Conservation (phyloP, 176 grass and related monocot species). For the Pontederia paniculata region DNA sequence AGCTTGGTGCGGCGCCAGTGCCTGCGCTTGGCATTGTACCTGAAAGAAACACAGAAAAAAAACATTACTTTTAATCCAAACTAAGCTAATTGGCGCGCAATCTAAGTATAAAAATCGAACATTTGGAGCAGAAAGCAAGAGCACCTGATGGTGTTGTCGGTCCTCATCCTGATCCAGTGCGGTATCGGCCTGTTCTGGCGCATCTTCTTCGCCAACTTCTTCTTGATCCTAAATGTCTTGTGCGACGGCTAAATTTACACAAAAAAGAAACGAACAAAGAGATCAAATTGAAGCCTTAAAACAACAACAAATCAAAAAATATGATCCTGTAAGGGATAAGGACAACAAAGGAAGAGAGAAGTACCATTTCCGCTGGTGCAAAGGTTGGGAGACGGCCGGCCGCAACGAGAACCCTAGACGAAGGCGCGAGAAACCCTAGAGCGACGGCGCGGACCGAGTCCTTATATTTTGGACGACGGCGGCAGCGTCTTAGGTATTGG, state of each 20-base stretch:
- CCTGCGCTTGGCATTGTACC: conserved; percentile 51
- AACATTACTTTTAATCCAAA: not conserved
- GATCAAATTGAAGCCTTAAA: too few relatives aligned
- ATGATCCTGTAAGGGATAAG: too few relatives aligned
- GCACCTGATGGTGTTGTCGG: conserved; percentile 3
- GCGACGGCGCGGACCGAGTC: too few relatives aligned
- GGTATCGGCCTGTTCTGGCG: conserved; percentile 15
- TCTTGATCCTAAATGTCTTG: conserved; percentile 17
- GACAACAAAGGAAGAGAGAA: too few relatives aligned
- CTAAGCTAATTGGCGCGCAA: not conserved
- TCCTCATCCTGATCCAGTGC: conserved; percentile 11
- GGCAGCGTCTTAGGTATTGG: too few relatives aligned
- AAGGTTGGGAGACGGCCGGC: too few relatives aligned
- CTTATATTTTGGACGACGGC: too few relatives aligned
- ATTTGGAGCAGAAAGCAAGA: not conserved
- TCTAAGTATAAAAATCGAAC: not conserved
- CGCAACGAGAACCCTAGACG: too few relatives aligned
- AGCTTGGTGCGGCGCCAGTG: conserved; percentile 53
- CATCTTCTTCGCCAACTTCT: conserved; percentile 17
- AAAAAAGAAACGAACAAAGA: too few relatives aligned
- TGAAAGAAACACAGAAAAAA: conserved; percentile 4
- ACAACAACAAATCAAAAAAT: too few relatives aligned
- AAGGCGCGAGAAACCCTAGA: too few relatives aligned
- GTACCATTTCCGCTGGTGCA: too few relatives aligned
- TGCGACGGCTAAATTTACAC: conserved; percentile 6